Evolutionary conservation across 495 filamentous ascomycete genomes (phyloP).

Genomic region (Aspergillus cavernicola): DNA sequence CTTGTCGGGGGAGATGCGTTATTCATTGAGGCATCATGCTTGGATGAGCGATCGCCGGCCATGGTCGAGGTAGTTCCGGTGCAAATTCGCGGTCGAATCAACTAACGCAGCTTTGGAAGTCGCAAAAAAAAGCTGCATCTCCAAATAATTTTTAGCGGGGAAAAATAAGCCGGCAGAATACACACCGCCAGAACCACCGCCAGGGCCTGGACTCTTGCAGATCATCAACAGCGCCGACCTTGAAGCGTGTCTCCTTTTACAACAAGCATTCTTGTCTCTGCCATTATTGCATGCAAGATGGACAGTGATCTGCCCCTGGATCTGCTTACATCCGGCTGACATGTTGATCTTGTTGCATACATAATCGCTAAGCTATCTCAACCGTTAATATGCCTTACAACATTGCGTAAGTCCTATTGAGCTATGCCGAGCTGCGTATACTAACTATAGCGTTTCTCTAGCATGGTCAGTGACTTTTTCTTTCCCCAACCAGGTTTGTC

Average conservation of each 20-base stretch:
- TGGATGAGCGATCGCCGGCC: constrained; percentile 21
- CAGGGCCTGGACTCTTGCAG: constrained; percentile 19
- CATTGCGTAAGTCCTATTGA: constrained; percentile 57
- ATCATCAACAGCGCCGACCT: neutral
- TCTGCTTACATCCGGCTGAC: neutral
- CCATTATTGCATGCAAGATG: constrained; percentile 8
- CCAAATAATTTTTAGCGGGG: constrained; percentile 24
- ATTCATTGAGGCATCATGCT: constrained; percentile 19
- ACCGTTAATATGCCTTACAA: constrained; percentile 59
- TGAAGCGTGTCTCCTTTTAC: constrained; percentile 8
- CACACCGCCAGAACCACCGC: constrained; percentile 19
- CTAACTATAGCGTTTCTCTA: constrained; percentile 27
- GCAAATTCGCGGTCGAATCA: neutral
- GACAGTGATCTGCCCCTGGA: neutral
- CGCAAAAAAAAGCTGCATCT: constrained; percentile 14
- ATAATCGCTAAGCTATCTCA: constrained; percentile 7
- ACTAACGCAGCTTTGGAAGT: neutral
- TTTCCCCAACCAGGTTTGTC: constrained; percentile 81
- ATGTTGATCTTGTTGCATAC: neutral
- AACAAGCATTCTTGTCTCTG: neutral
- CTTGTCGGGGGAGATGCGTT: constrained; percentile 18
- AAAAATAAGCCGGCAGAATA: constrained; percentile 20
- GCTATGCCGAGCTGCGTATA: neutral
- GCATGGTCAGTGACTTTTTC: constrained; percentile 99
- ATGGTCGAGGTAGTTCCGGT: constrained; percentile 23